These are phyloP conservation scores for Lachnellula subtilissima DNA, from an alignment of 2,329 filamentous ascomycete genomes.

Conservation along the genomic window DNA sequence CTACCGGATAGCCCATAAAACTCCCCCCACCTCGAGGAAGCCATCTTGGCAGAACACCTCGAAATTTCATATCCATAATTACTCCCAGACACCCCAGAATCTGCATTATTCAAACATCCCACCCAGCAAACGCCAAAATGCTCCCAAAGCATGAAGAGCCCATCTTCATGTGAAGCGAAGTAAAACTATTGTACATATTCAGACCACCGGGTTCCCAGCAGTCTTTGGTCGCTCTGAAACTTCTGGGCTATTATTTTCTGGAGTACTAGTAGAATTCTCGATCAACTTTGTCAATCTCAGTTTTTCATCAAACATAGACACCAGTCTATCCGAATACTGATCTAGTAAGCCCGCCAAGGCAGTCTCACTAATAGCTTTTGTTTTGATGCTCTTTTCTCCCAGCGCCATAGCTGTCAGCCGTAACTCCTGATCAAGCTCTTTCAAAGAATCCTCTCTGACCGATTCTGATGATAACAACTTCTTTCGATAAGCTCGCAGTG, in stretches of 20 bases:
- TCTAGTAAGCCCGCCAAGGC: slow-evolving; percentile 62
- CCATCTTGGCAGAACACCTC: neutral
- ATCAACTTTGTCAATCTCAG: slow-evolving; percentile 43
- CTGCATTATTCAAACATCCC: neutral
- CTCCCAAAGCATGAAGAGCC: neutral
- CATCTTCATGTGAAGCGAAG: neutral
- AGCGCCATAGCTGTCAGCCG: slow-evolving; percentile 58
- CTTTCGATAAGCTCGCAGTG: slow-evolving; percentile 57
- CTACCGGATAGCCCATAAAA: neutral
- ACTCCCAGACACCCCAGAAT: slow-evolving; percentile 1
- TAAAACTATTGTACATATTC: neutral
- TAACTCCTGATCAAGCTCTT: slow-evolving; percentile 60
- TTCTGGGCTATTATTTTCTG: slow-evolving; percentile 10
- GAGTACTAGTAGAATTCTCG: slow-evolving; percentile 8
- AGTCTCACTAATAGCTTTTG: slow-evolving; percentile 50
- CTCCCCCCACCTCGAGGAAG: neutral
- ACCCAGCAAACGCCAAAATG: neutral
- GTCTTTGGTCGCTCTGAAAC: slow-evolving; percentile 23
- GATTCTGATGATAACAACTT: slow-evolving; percentile 53
- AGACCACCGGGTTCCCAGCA: slow-evolving; percentile 15
- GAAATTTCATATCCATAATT: neutral
- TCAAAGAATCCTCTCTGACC: slow-evolving; percentile 53
- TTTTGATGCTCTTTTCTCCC: slow-evolving; percentile 31
- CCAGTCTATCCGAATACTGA: slow-evolving; percentile 68
- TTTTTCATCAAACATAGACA: slow-evolving; percentile 68